Evolutionary conservation across 352 stramenopile genomes (phyloP), one percentile per base, ranked within the genome.

Genomic region (Phytophthora tentaculata): DNA sequence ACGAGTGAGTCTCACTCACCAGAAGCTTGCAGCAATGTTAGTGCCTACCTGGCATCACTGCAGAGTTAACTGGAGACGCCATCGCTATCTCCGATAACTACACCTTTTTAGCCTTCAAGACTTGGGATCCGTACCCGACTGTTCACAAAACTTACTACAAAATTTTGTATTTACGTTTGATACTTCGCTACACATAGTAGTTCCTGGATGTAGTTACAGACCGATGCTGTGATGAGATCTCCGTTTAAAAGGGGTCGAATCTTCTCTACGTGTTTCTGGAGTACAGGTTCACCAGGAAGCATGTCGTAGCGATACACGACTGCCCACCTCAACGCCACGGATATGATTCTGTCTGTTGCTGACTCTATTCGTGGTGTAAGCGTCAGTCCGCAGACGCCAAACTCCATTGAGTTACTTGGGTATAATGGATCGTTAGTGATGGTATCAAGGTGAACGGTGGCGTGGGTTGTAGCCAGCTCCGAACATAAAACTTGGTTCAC

Each of bases 11-110:
- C 10, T 13, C 13, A 51, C 7, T 22, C 9, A 10, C 7, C 12
- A 20, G 19, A 20, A 3, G 12, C 2, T 12, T 41, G 24, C 5
- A 9, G 23, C 13, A 32, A 8, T 8, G 29, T 17, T 19, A 22
- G 2, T 28, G 17, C 20, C 13, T 23, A 79, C 75, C 72, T 72
- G 75, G 75, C 51, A 79, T 72, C 29, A 64, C 45, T 28, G 66
- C 44, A 20, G 61, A 54, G 5, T 44, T 44, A 50, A 79, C 67
- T 22, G 62, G 67, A 17, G 76, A 83, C 23, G 63, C 23, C 69
- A 77, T 77, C 16, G 5, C 5, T 29, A 32, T 43, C 32, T 16
- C 32, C 8, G 35, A 43, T 43, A n/a, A n/a, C n/a, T n/a, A n/a
- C n/a, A n/a, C n/a, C n/a, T n/a, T n/a, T n/a, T n/a, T n/a, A n/a